Percentiles rank a stretch among this genome's conserved stretches.
Conservation (phyloP, 176 grass and related monocot species). For the Carex littledalei region DNA sequence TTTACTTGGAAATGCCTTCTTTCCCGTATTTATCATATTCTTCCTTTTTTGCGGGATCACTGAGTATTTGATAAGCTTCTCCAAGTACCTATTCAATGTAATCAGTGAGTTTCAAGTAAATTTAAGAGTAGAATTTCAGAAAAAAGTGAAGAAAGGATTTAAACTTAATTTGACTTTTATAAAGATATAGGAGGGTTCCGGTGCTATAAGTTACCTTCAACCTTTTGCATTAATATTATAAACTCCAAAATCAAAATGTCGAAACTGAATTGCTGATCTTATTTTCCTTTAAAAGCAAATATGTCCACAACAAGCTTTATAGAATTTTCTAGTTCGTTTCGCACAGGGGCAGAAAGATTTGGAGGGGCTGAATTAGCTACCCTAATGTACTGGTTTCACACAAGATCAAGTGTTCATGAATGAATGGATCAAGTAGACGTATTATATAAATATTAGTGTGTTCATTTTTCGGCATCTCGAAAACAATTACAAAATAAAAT, state of each 20-base stretch:
- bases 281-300: neutral
- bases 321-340: neutral
- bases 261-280: neutral
- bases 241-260: neutral
- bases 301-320: neutral
- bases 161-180: neutral
- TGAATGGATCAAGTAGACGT: neutral
- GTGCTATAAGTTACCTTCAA: neutral
- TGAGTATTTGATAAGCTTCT: conserved; percentile 91
- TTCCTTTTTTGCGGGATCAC: conserved; percentile 70
- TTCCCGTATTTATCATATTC: conserved; percentile 83
- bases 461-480: neutral
- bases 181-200: neutral
- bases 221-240: neutral
- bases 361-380: no score
- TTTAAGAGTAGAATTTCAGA: neutral
- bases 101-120: neutral
- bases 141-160: neutral
- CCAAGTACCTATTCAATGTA: conserved; percentile 56
- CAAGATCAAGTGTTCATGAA: neutral
- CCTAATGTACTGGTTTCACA: neutral
- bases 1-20: conserved; percentile 72
- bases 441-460: neutral
- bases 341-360: no score
- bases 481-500: neutral